Base-by-base conservation (phyloP, 1,284 basidiomycete species). In the Sporisorium iseilematis-ciliati region DNA sequence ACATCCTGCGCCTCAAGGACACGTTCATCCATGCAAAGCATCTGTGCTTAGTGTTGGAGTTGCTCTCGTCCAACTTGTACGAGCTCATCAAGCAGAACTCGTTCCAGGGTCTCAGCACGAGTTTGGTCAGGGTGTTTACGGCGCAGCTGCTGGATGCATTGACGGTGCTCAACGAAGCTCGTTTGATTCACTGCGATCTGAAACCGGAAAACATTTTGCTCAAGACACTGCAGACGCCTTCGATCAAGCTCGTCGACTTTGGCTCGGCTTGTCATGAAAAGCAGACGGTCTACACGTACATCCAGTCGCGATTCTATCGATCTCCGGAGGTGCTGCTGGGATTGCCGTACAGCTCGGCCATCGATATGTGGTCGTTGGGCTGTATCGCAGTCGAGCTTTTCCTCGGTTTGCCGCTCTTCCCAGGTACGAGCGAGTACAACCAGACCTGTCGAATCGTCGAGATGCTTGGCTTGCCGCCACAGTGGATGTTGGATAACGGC, bases 1-100 rank as follows among this genome's bases (percentile, higher is more conserved):
- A 99, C 86, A 97, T 99, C 71, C 89, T 99, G 55, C 92, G 97
- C 26, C 89, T 99, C 82, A 91, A 91, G 25, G 96, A 98, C 86
- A 94, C 93, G 0, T 99, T 99, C 87, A 98, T 97, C 72, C 96
- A 98, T 87, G 91, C 92, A 80, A 94, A 90, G 81, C 97, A 99
- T 86, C 89, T 99, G 49, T 99, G 96, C 86, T 91, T 99, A 73
- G 96, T 99, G 51, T 97, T 99, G 85, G 96, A 99, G 87, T 90
- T 98, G 62, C 89, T 99, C 8, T 97, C 94, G 20, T 97, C 94
- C 43, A 99, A 99, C 85, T 89, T 99, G 67, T 99, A 99, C 88
- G 96, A 99, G 87, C 90, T 99, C 80, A 99, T 99, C 91, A 99
- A 99, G 88, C 97, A 99, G 87, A 99, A 99, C 87, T 94, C 96